Evolutionary conservation across 2,329 filamentous ascomycete species (phyloP).

Genomic region (Aspergillus sp.): DNA sequence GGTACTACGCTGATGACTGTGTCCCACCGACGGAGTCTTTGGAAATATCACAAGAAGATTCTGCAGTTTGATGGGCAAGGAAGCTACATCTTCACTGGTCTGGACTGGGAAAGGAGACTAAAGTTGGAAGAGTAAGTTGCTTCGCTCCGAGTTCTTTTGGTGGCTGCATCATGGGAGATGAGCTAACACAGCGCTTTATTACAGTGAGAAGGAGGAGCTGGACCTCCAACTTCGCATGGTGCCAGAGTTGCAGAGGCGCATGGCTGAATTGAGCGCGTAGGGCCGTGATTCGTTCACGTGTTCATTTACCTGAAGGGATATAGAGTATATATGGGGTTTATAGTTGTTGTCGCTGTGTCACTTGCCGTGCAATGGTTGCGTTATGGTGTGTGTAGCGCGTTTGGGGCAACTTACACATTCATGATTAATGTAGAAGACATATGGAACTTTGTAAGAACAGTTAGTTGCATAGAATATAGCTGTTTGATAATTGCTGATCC

Average conservation of each 20-base stretch:
- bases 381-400: not conserved
- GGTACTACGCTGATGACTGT: constrained; percentile 98
- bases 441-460: not conserved
- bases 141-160: not conserved
- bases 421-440: not conserved
- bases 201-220: constrained; percentile 84
- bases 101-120: constrained; percentile 85
- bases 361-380: not conserved
- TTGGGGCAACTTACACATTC: not conserved
- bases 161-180: not conserved
- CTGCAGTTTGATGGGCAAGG: constrained; percentile 97
- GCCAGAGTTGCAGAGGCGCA: constrained; percentile 81
- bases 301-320: not conserved
- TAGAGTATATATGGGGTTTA: not conserved
- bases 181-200: not conserved
- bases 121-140: constrained; percentile 74
- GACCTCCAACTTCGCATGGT: constrained; percentile 82
- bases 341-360: not conserved
- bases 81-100: constrained; percentile 80
- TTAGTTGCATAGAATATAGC: not conserved
- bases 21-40: constrained; percentile 83
- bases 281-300: not conserved
- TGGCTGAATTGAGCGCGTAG: constrained; percentile 71
- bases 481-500: not conserved
- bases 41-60: constrained; percentile 95